phyloP scores from a whole-genome alignment of 495 filamentous ascomycete genomes.

The Tuber magnatum region DNA sequence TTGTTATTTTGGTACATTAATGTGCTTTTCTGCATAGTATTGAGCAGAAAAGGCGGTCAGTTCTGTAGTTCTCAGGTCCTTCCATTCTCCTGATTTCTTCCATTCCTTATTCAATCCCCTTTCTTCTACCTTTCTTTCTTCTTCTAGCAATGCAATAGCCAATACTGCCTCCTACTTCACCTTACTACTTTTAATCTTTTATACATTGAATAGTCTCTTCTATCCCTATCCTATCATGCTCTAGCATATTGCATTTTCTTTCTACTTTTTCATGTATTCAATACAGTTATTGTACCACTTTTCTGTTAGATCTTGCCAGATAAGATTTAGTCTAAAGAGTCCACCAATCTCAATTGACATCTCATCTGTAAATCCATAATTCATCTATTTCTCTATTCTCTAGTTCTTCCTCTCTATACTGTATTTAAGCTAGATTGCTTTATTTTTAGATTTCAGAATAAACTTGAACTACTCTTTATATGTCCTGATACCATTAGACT shows the following conservation, averaged over 20 bases:
- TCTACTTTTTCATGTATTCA: background rate
- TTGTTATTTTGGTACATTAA: background rate
- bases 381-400: background rate
- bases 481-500: background rate
- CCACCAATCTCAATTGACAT: conserved; percentile 3
- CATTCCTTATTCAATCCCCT: background rate
- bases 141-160: conserved; percentile 1
- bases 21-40: background rate
- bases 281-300: background rate
- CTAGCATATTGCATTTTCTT: background rate
- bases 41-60: background rate
- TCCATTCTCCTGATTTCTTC: background rate
- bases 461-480: conserved; percentile 7
- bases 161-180: background rate
- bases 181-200: background rate
- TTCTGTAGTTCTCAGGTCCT: background rate
- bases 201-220: background rate
- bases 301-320: background rate
- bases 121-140: conserved; percentile 4
- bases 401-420: background rate
- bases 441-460: conserved; percentile 1
- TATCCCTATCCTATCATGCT: background rate
- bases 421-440: background rate
- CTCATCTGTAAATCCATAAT: conserved; percentile 3
- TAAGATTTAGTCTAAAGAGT: background rate